phyloP scores from a whole-genome alignment of 2,329 filamentous ascomycete genomes.

The Alternaria alternata region DNA sequence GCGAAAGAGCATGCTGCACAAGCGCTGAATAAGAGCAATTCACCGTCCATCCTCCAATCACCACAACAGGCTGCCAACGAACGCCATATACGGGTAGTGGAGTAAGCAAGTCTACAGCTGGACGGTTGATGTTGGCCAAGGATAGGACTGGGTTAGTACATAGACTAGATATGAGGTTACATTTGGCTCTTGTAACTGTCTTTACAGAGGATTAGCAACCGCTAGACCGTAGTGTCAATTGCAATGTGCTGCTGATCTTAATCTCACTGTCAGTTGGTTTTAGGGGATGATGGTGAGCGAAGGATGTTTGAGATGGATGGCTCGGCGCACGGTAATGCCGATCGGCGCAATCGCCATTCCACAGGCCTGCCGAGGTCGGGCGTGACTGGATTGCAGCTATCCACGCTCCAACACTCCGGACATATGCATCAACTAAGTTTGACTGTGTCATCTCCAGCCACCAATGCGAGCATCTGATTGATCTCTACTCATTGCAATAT shows the following conservation, averaged over 20 bases:
- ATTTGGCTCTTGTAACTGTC: neutral
- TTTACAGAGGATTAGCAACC: neutral
- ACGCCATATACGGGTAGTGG: slow-evolving; percentile 29
- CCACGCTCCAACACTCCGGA: neutral
- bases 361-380: neutral
- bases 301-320: neutral
- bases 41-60: slow-evolving; percentile 15
- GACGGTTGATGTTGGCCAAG: neutral
- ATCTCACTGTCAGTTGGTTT: neutral
- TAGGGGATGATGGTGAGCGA: neutral
- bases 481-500: neutral
- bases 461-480: neutral
- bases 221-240: neutral
- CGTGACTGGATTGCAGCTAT: neutral
- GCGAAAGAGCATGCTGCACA: slow-evolving; percentile 21
- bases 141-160: neutral
- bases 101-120: slow-evolving; percentile 13
- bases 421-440: neutral
- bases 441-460: neutral
- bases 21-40: slow-evolving; percentile 16
- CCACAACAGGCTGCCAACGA: neutral
- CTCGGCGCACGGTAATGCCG: neutral
- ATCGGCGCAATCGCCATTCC: neutral
- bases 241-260: neutral
- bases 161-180: neutral